A percentile compares a stretch with the other conserved stretches of the same genome.
These are phyloP conservation scores for Ceratobasidium sp. DNA, from an alignment of 1,284 basidiomycete species.

Conservation along the genomic window DNA sequence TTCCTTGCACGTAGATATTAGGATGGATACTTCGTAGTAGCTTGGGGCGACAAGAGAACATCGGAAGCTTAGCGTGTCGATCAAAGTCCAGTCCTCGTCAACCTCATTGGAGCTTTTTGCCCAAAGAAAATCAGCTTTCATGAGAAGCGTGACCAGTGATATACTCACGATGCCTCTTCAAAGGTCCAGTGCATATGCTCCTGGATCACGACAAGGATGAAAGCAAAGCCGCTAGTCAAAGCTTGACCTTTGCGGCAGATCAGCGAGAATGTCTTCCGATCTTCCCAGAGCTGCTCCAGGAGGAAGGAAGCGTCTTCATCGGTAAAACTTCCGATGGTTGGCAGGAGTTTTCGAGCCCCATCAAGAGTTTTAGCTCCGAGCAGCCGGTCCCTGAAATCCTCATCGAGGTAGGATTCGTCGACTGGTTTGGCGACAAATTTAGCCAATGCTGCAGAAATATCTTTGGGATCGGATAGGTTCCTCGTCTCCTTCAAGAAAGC, in stretches of 20 bases:
- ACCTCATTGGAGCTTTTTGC: background rate
- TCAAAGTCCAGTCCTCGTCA: constrained; percentile 1
- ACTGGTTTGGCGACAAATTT: background rate
- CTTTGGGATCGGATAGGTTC: constrained; percentile 1
- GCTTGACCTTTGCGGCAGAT: background rate
- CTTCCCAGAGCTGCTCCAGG: constrained; percentile 10
- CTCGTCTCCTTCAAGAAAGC: background rate
- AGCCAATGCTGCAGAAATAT: background rate
- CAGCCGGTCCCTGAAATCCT: background rate
- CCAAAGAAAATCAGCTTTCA: background rate
- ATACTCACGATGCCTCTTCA: constrained; percentile 2
- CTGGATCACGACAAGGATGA: background rate
- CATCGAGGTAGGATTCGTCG: background rate
- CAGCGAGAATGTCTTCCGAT: constrained; percentile 12
- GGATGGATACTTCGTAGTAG: background rate
- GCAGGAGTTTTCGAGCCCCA: constrained; percentile 5
- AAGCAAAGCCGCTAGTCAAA: background rate
- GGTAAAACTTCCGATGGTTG: background rate
- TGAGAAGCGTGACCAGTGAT: background rate
- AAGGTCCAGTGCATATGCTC: constrained; percentile 20
- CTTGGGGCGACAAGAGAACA: background rate
- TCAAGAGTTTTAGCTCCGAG: background rate
- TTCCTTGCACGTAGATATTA: background rate
- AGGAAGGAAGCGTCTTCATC: constrained; percentile 11
- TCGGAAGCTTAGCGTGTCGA: constrained; percentile 1